Base-by-base conservation (phyloP, 169 alveolate genomes). In the Theileria parva region DNA sequence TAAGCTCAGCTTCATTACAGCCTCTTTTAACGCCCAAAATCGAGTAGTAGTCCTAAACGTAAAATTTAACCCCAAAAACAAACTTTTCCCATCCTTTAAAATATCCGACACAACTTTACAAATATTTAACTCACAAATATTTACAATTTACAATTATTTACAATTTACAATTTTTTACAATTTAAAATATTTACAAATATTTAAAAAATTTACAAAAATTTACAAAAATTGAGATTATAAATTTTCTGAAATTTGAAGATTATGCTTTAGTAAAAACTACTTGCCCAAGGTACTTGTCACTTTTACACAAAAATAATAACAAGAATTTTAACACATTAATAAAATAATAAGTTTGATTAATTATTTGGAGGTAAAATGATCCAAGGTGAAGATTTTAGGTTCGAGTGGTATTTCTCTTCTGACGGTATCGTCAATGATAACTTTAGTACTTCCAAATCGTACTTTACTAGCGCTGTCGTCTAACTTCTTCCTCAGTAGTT, bases 1-100 rank as follows among this genome's bases (percentile, higher is more conserved):
- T 95, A 66, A 97, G 90, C 28, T 95, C 98, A 77, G 92, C 87
- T 55, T 92, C 94, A 25, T 91, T 79, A 30, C 93, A 90, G 44
- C 89, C 92, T 65, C 87, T 66, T 64, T 85, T 90, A 25, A 90
- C 92, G 19, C 94, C 94, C 28, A 90, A 64, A 57, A 90, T 90
- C 39, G 94, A 66, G 79, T 86, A 90, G 67, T 86, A 90, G 51
- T 86, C 92, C 92, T 86, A 37, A 37, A 69, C 64, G 0, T 17
- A 27, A 23, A 17, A 7, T 55, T 27, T 55, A 32, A 28, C 37
- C 19, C 3, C 0, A 2, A 15, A 12, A 32, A 32, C 39, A 37
- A 23, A 83, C 89, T 83, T 79, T 37, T 67, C 89, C 89, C 92
- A 81, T 86, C 50, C 57, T 79, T 28, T 27, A n/a, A 8, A 39